Percentiles rank a stretch among this genome's conserved stretches.
Evolutionary conservation across 805 yeast genomes (phyloP).

Genomic region (Candida glaebosa): DNA sequence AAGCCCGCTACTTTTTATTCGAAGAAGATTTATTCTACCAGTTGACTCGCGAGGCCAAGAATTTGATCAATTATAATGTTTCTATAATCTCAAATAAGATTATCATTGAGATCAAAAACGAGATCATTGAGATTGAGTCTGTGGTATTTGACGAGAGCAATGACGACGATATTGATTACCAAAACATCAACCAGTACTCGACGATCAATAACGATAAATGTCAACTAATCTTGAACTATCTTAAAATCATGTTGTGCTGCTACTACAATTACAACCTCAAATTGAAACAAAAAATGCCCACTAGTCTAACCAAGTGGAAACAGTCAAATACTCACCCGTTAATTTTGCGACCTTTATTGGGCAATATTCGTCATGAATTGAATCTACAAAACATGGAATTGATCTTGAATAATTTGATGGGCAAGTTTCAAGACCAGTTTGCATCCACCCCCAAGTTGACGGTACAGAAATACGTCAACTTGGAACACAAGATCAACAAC

Average conservation of each 20-base stretch:
- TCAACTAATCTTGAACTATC: slow-evolving; percentile 47
- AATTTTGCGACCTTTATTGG: slow-evolving; percentile 55
- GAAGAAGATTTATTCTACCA: slow-evolving; percentile 87
- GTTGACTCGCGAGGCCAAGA: slow-evolving; percentile 70
- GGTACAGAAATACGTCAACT: slow-evolving; percentile 24
- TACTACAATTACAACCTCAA: slow-evolving; percentile 48
- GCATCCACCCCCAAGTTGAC: slow-evolving; percentile 5
- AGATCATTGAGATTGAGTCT: slow-evolving; percentile 69
- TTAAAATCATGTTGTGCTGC: slow-evolving; percentile 61
- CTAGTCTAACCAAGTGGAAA: slow-evolving; percentile 44
- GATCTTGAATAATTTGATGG: slow-evolving; percentile 23
- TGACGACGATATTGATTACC: slow-evolving; percentile 35
- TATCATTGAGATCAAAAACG: slow-evolving; percentile 60
- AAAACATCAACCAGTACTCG: slow-evolving; percentile 27
- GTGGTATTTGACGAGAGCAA: slow-evolving; percentile 42
- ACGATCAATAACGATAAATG: slow-evolving; percentile 42
- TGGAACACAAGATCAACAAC: slow-evolving; percentile 16
- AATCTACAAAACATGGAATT: slow-evolving; percentile 26
- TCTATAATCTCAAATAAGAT: slow-evolving; percentile 61
- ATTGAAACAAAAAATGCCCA: slow-evolving; percentile 44
- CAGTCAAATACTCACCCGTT: slow-evolving; percentile 42
- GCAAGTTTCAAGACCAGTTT: slow-evolving; percentile 10
- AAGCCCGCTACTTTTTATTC: slow-evolving; percentile 71
- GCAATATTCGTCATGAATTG: slow-evolving; percentile 54
- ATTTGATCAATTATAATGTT: slow-evolving; percentile 66